These are phyloP conservation scores for Lepraria neglecta DNA, from an alignment of 495 filamentous ascomycete genomes.

Conservation along the genomic window DNA sequence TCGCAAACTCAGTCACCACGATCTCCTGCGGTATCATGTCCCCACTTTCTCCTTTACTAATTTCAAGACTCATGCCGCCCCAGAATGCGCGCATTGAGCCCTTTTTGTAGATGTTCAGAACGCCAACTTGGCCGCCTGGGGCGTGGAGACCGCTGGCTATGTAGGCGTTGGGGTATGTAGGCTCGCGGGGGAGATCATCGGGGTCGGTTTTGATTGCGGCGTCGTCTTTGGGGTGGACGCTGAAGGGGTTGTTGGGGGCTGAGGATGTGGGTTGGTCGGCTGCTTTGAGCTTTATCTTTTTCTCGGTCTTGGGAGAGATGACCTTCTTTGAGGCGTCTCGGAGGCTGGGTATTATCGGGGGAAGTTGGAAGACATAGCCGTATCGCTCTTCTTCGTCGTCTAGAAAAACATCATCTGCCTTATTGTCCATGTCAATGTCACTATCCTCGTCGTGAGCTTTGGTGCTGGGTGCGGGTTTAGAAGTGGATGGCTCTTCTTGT, in stretches of 20 bases:
- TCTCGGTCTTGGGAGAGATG: slow-evolving; percentile 18
- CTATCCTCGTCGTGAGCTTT: background rate
- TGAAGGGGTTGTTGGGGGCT: slow-evolving; percentile 10
- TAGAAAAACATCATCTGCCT: slow-evolving; percentile 1
- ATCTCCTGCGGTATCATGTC: slow-evolving; percentile 42
- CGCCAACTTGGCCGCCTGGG: slow-evolving; percentile 51
- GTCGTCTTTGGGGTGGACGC: slow-evolving; percentile 18
- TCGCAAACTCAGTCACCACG: slow-evolving; percentile 44
- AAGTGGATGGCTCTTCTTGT: background rate
- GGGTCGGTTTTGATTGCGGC: slow-evolving; percentile 28
- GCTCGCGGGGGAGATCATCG: slow-evolving; percentile 19
- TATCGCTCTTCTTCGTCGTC: slow-evolving; percentile 31
- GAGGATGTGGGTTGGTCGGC: slow-evolving; percentile 15
- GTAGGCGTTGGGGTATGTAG: slow-evolving; percentile 30
- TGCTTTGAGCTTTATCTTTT: slow-evolving; percentile 18
- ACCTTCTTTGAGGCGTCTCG: slow-evolving; percentile 23
- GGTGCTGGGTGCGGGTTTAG: background rate
- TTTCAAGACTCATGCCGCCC: slow-evolving; percentile 32
- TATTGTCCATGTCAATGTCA: slow-evolving; percentile 28
- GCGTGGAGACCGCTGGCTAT: slow-evolving; percentile 42
- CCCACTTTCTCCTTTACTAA: slow-evolving; percentile 31
- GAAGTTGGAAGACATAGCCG: slow-evolving; percentile 52
- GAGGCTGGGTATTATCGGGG: slow-evolving; percentile 49
- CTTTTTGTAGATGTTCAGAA: slow-evolving; percentile 48
- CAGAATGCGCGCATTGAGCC: slow-evolving; percentile 45